These are phyloP conservation scores for Groenewaldozyma auringiensis DNA, from an alignment of 1,139 yeast species.

Conservation along the genomic window DNA sequence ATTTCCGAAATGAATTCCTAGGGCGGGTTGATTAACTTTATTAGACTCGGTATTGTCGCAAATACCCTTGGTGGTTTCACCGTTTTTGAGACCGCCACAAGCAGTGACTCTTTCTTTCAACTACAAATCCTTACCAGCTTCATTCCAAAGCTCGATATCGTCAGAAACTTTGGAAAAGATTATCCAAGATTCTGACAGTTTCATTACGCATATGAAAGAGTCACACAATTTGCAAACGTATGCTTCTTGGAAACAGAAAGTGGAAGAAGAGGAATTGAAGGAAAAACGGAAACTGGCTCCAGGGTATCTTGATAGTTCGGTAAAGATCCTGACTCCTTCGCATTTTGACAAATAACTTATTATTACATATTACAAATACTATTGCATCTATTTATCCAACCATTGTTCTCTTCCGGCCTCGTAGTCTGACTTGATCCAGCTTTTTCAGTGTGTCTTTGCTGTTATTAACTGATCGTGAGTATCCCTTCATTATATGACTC, in stretches of 20 bases:
- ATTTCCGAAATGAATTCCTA: no score
- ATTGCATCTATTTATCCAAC: constrained; percentile 47
- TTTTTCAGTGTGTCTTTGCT: constrained; percentile 51
- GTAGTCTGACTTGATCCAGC: constrained; percentile 73
- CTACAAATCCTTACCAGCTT: constrained; percentile 36
- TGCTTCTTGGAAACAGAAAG: constrained; percentile 29
- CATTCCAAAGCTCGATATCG: constrained; percentile 19
- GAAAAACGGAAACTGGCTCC: constrained; percentile 37
- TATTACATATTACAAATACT: background rate
- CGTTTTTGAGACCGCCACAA: constrained; percentile 49
- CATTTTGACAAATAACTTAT: background rate
- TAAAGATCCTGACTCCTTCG: constrained; percentile 26
- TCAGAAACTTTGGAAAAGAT: constrained; percentile 24
- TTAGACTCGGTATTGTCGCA: constrained; percentile 46
- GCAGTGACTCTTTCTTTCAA: constrained; percentile 49
- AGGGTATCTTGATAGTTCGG: constrained; percentile 34
- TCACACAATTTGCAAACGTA: constrained; percentile 26
- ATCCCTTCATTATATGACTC: constrained; percentile 50
- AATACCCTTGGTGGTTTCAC: constrained; percentile 53
- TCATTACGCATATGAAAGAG: constrained; percentile 20
- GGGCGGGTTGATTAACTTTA: no score
- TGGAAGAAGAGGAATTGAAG: constrained; percentile 21
- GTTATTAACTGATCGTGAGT: constrained; percentile 29
- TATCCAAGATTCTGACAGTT: constrained; percentile 22
- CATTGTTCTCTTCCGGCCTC: constrained; percentile 96